phyloP scores from a whole-genome alignment of 345 rosid genomes.

The Camelina neglecta region DNA sequence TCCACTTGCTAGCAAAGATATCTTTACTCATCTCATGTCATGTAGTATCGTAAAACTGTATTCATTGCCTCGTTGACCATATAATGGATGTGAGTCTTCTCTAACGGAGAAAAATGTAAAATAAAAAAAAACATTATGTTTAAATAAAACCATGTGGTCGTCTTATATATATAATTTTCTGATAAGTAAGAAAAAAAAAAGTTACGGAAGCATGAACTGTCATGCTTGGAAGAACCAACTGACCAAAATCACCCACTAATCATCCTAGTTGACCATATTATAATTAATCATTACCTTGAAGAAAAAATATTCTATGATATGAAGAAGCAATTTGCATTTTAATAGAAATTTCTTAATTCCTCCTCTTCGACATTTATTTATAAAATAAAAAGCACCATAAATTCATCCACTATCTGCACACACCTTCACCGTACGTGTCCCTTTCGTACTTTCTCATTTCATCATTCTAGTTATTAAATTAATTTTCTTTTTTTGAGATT shows the following conservation, averaged over 20 bases:
- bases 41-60: background rate
- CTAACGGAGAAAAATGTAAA: background rate
- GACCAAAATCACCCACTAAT: constrained; percentile 19
- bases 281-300: background rate
- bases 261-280: constrained; percentile 26
- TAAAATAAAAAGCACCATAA: background rate
- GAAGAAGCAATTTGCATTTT: background rate
- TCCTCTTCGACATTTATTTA: background rate
- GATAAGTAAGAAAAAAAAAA: background rate
- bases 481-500: too few species aligned
- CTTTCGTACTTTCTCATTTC: constrained; percentile 33
- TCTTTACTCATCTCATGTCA: background rate
- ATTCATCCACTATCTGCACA: background rate
- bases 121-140: background rate
- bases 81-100: background rate
- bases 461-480: background rate
- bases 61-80: background rate
- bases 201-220: constrained; percentile 23
- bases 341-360: background rate
- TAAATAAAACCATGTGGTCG: constrained; percentile 2
- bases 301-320: background rate
- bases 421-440: constrained; percentile 39
- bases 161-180: constrained; percentile 1
- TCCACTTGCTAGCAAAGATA: background rate
- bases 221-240: constrained; percentile 18